Percentiles rank a stretch among this genome's conserved stretches.
Conservation (phyloP, 2,329 filamentous ascomycete genomes). For the Sclerotinia glacialis region DNA sequence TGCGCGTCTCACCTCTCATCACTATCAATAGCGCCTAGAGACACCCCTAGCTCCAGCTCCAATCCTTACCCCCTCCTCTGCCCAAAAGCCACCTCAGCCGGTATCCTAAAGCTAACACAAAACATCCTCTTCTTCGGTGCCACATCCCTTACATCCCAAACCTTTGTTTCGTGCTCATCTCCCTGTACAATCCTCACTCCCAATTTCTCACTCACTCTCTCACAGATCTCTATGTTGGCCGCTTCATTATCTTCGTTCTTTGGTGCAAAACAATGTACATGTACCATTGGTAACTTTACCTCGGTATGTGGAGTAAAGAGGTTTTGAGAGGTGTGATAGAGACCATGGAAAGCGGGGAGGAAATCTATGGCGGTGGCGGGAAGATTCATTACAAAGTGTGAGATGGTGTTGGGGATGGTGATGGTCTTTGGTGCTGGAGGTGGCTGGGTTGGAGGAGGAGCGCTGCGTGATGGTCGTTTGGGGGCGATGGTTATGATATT, state of each 20-base stretch:
- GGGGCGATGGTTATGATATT: conserved; percentile 52
- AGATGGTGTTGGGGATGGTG: conserved; percentile 68
- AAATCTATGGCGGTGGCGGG: conserved; percentile 88
- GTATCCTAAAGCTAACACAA: conserved; percentile 87
- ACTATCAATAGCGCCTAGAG: not conserved
- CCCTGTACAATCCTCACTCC: conserved; percentile 45
- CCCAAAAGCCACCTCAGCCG: conserved; percentile 74
- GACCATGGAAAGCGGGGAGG: conserved; percentile 68
- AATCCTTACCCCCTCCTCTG: conserved; percentile 22
- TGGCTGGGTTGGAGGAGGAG: conserved; percentile 33
- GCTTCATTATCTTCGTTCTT: conserved; percentile 74
- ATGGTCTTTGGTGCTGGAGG: conserved; percentile 44
- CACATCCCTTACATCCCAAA: conserved; percentile 78
- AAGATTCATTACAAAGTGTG: conserved; percentile 98
- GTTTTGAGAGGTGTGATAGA: conserved; percentile 69
- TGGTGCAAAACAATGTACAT: conserved; percentile 91
- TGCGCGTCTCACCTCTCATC: not conserved
- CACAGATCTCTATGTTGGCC: conserved; percentile 61
- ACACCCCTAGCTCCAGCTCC: too few species aligned
- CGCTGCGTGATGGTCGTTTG: conserved; percentile 37
- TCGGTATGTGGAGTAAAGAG: conserved; percentile 61
- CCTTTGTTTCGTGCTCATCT: conserved; percentile 45
- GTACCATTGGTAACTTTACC: conserved; percentile 71
- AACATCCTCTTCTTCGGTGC: conserved; percentile 96
- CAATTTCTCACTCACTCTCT: conserved; percentile 55